Evolutionary conservation across 805 yeast genomes (phyloP), one percentile per base, ranked within the genome.

Genomic region (Dipodascus albidus): DNA sequence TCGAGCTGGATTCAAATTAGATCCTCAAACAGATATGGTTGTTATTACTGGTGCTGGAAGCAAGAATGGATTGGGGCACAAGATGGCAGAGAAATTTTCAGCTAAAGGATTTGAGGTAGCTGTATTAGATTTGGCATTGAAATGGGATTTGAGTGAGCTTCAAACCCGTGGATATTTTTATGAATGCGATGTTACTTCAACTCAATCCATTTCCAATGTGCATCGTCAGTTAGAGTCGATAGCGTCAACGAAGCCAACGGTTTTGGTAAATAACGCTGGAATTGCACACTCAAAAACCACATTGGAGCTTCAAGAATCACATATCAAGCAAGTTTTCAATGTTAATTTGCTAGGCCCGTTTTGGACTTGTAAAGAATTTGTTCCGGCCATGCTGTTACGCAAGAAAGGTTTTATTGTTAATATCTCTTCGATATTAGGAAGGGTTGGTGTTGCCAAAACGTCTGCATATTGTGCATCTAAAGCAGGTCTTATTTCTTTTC

Each of bases 191-290:
- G 20, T 38, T 38, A n/a, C 44, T 17, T 4, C 15, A 17, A 6
- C 44, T 3, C 8, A 38, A 6, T 38, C 44, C 15, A 14, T 38
- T 4, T 4, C 9, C 9, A n/a, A n/a, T 4, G 44, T 19, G 20
- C 6, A 4, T 3, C 6, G 4, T 4, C 44, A 38, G 6, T 38
- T 38, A 38, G 20, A 17, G 6, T 38, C 44, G n/a, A 14, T 11
- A 14, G 11, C 9, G 6, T 38, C 44, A n/a, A n/a, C 20, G 20
- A 38, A 38, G 20, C 44, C 44, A n/a, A 90, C 87, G 65, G 72
- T 88, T 31, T 73, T 89, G 58, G 76, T 90, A 59, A 88, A 89
- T 72, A 89, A 90, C 66, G 96, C 96, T 1, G 97, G 96, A 49
- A 85, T 87, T 51, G 74, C 88, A 61, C 79, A 88, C 62, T 96